Evolutionary conservation across 345 rosid species (phyloP).

Genomic region (Euphorbia lathyris): DNA sequence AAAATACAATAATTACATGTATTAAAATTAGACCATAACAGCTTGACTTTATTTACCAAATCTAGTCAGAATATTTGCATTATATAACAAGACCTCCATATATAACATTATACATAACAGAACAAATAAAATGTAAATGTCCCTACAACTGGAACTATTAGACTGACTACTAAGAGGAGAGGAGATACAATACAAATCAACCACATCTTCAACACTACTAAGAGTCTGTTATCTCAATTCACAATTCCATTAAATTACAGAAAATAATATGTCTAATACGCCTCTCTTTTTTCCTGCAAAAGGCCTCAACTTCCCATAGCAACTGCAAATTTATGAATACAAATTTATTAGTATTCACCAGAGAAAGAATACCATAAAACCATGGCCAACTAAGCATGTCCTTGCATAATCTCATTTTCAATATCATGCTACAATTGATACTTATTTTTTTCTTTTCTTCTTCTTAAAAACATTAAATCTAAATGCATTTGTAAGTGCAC

Average conservation of each 20-base stretch:
- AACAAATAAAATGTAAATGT: background rate
- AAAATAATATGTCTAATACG: background rate
- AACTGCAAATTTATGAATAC: slow-evolving; percentile 19
- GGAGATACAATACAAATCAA: background rate
- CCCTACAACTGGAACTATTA: background rate
- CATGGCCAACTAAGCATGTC: background rate
- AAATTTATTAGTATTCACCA: background rate
- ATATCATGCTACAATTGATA: too few species aligned
- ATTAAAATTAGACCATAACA: too few species aligned
- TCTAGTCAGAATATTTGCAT: background rate
- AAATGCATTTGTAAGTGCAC: too few species aligned
- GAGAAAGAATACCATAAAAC: background rate
- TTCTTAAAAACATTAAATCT: too few species aligned
- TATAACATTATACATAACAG: background rate
- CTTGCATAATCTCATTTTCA: background rate
- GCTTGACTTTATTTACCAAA: background rate
- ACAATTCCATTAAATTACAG: background rate
- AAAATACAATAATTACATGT: too few species aligned
- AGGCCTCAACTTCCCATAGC: slow-evolving; percentile 16
- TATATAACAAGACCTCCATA: background rate
- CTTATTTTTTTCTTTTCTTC: too few species aligned
- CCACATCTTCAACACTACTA: background rate
- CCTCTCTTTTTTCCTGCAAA: background rate
- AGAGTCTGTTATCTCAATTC: background rate
- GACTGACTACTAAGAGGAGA: too few species aligned